Evolutionary conservation across 805 yeast genomes (phyloP), one percentile per base, ranked within the genome.

Genomic region (Candida railenensis): DNA sequence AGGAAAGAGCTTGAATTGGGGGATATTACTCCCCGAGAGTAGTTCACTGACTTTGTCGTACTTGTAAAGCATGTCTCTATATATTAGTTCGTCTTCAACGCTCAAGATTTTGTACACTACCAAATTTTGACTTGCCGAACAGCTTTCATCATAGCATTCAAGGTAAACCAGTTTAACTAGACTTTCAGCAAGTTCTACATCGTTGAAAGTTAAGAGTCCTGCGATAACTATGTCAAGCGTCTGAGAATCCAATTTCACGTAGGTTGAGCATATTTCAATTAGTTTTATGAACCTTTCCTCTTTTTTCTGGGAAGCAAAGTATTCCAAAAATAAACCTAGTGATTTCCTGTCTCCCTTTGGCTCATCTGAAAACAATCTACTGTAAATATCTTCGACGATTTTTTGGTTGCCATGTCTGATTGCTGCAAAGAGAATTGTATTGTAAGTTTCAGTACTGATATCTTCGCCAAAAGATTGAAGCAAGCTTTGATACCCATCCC

Each of bases 351-450:
- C 34, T 7, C 21, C 39, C 21, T 18, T 16, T 3, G 34, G 19
- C n/a, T 12, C 34, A 7, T 20, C 16, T 5, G 18, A 9, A 19
- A 30, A 12, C 37, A 28, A 3, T 11, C 34, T 15, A 14, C n/a
- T 8, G 8, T 34, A 28, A 4, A 51, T 34, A 21, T 62, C 65
- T 3, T 53, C 47, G 5, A 62, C 52, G 0, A 67, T 54, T 1
- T 49, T 50, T 12, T 43, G 42, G 22, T 59, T 48, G 2, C 54
- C 46, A 48, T 70, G 69, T 44, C 70, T 53, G 5, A 65, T 50
- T 1, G 72, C 69, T 38, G 53, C 55, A 34, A 56, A 50, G 11
- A 68, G 52, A n/a, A 67, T 52, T 18, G 53, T 49, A 44, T 67
- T 66, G 25, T 50, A 51, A 3, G 62, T 59, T 22, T 53, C 60